A percentile compares a stretch with the other conserved stretches of the same genome.
Conservation (phyloP, 495 filamentous ascomycete species). For the Platismatia glauca region DNA sequence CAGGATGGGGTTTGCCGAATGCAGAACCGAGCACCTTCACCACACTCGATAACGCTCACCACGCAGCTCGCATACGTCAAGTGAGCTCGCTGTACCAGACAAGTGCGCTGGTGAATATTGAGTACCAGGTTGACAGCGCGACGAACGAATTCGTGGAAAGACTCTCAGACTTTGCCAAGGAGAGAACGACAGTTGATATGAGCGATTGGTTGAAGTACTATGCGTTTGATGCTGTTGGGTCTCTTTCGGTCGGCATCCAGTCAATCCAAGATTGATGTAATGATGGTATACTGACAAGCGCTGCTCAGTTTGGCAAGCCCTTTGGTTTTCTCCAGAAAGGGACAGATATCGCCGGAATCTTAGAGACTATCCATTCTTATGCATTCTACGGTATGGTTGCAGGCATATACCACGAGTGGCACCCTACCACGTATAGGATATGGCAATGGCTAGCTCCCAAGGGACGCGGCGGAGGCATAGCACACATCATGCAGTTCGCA, state of each 20-base stretch:
- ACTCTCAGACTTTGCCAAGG: conserved; percentile 20
- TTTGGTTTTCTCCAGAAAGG: conserved; percentile 17
- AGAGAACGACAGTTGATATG: conserved; percentile 34
- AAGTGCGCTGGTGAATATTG: conserved; percentile 3
- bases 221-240: conserved; percentile 65
- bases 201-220: conserved; percentile 66
- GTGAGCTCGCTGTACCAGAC: conserved; percentile 1
- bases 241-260: conserved; percentile 48
- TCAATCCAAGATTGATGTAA: background rate
- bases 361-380: background rate
- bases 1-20: conserved; percentile 20
- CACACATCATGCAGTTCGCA: conserved; percentile 39
- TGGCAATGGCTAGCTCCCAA: conserved; percentile 36
- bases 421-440: conserved; percentile 35
- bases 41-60: conserved; percentile 1
- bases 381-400: conserved; percentile 33
- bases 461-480: conserved; percentile 32
- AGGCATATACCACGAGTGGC: conserved; percentile 39
- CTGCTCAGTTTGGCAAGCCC: conserved; percentile 12
- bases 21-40: conserved; percentile 32
- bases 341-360: conserved; percentile 9
- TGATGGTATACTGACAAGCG: conserved; percentile 20
- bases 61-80: conserved; percentile 5
- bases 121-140: conserved; percentile 1
- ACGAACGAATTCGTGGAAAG: background rate